A percentile compares a stretch with the other conserved stretches of the same genome.
Conservation (phyloP, 2,329 filamentous ascomycete genomes). For the Trichophyton benhamiae region DNA sequence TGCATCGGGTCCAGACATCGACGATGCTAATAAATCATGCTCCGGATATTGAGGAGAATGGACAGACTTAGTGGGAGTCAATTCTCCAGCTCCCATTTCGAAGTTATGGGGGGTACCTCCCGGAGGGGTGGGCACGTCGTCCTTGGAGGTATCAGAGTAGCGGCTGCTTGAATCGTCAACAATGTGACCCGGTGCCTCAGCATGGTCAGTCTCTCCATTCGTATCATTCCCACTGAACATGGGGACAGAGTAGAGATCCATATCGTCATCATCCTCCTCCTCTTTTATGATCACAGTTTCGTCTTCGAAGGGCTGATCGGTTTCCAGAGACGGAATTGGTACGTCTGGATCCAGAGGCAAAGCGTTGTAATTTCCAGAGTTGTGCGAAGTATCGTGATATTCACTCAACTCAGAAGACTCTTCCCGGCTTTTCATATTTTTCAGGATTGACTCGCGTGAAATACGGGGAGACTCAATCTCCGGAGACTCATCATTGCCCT, state of each 20-base stretch:
- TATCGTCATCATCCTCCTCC: constrained; percentile 38
- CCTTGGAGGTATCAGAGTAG: constrained; percentile 39
- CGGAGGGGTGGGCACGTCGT: constrained; percentile 14
- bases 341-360: constrained; percentile 69
- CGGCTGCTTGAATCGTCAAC: constrained; percentile 48
- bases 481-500: constrained; percentile 18
- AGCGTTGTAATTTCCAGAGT: constrained; percentile 38
- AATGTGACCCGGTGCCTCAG: constrained; percentile 25
- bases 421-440: constrained; percentile 54
- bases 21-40: constrained; percentile 18
- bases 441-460: constrained; percentile 84
- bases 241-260: constrained; percentile 55
- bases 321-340: constrained; percentile 77
- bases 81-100: constrained; percentile 19
- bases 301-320: constrained; percentile 42
- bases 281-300: constrained; percentile 57
- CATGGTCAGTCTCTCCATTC: constrained; percentile 17
- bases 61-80: constrained; percentile 18
- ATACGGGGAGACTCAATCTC: constrained; percentile 53
- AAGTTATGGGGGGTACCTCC: constrained; percentile 19
- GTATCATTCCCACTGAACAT: constrained; percentile 47
- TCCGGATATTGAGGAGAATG: constrained; percentile 6
- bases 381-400: constrained; percentile 26
- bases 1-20: constrained; percentile 26
- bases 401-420: constrained; percentile 43